Evolutionary conservation across 2,329 filamentous ascomycete genomes (phyloP).

Genomic region (Xylariaceae sp.): DNA sequence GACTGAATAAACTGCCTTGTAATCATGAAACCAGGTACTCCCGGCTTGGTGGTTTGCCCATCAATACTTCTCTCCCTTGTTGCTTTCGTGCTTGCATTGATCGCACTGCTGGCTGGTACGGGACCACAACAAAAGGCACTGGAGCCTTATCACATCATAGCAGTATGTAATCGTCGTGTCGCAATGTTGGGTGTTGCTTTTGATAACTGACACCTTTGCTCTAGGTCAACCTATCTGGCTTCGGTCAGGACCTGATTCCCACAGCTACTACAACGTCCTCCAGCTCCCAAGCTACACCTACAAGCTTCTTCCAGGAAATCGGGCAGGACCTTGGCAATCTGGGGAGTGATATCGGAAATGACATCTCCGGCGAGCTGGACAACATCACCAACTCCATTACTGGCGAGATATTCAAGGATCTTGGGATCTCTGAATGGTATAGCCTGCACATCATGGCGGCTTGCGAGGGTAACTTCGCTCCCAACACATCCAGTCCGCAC

Average conservation of each 20-base stretch:
- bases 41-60: slow-evolving; percentile 23
- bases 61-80: slow-evolving; percentile 33
- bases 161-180: slow-evolving; percentile 27
- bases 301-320: slow-evolving; percentile 25
- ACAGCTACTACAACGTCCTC: slow-evolving; percentile 22
- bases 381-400: slow-evolving; percentile 38
- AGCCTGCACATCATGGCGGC: slow-evolving; percentile 46
- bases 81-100: slow-evolving; percentile 34
- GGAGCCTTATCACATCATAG: slow-evolving; percentile 37
- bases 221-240: slow-evolving; percentile 40
- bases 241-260: slow-evolving; percentile 37
- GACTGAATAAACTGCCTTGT: slow-evolving; percentile 8
- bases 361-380: slow-evolving; percentile 37
- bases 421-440: slow-evolving; percentile 50
- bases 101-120: slow-evolving; percentile 37
- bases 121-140: slow-evolving; percentile 33
- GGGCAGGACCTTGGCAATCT: slow-evolving; percentile 23
- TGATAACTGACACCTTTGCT: slow-evolving; percentile 1
- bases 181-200: not conserved
- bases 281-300: slow-evolving; percentile 20
- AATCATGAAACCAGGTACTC: slow-evolving; percentile 11
- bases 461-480: slow-evolving; percentile 44
- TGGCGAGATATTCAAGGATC: slow-evolving; percentile 38
- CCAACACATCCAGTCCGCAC: slow-evolving; percentile 37
- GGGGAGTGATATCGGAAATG: slow-evolving; percentile 31